Evolutionary conservation across 768 basidiomycete species (phyloP).

Genomic region (Panellus pusillus): DNA sequence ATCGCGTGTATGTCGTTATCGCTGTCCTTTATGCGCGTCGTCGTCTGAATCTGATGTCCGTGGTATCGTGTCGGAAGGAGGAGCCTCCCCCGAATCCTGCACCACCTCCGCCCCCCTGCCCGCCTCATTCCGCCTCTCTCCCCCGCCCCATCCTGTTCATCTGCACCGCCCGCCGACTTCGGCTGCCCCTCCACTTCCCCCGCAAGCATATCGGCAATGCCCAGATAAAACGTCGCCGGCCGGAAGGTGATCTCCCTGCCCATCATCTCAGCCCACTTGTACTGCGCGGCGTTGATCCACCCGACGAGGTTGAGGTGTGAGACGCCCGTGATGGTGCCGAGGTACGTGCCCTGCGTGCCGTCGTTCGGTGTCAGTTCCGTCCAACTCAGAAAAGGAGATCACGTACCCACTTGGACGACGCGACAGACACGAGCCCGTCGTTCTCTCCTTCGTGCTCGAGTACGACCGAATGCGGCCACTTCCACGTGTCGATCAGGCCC

Average conservation of each 20-base stretch:
- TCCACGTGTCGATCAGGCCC: slow-evolving; percentile 81
- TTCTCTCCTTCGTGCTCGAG: slow-evolving; percentile 88
- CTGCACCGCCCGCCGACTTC: not conserved
- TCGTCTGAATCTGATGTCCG: too few relatives aligned
- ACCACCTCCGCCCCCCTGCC: slow-evolving; percentile 10
- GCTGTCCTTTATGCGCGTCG: too few relatives aligned
- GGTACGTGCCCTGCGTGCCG: slow-evolving; percentile 82
- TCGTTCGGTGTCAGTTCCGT: not conserved
- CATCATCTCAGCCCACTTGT: slow-evolving; percentile 85
- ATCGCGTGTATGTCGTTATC: not conserved
- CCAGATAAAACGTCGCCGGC: slow-evolving; percentile 88
- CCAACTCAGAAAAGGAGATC: slow-evolving; percentile 16
- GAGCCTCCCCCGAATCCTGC: not conserved
- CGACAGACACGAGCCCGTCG: slow-evolving; percentile 89
- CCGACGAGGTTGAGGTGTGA: slow-evolving; percentile 93
- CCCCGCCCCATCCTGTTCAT: too few relatives aligned
- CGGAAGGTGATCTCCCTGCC: slow-evolving; percentile 91
- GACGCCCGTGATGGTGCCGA: slow-evolving; percentile 88
- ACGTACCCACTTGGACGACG: slow-evolving; percentile 81
- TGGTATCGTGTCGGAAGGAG: too few relatives aligned
- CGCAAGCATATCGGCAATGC: slow-evolving; percentile 77
- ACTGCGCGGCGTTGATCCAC: slow-evolving; percentile 88
- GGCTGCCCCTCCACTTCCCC: slow-evolving; percentile 67
- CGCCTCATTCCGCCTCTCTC: not conserved
- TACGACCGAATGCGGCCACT: slow-evolving; percentile 78